Base-by-base conservation (phyloP, 1,284 basidiomycete genomes). In the Pseudozyma hubeiensis region DNA sequence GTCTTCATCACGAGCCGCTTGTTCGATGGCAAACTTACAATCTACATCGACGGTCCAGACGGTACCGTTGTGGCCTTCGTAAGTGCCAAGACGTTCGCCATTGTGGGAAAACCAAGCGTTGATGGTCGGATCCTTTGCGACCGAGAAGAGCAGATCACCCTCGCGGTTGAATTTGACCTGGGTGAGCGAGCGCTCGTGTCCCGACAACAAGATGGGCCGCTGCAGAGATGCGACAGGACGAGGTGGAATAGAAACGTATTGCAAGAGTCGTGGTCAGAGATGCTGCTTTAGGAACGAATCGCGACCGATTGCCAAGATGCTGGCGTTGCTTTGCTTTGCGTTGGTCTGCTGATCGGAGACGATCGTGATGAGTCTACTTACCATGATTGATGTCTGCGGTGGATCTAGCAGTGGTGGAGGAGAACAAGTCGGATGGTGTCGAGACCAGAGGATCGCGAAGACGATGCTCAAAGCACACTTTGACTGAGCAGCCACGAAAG, bases 81-180 rank as follows among this genome's bases (percentile, higher is more conserved):
- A 98, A 60, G 97, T 99, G 50, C 96, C 97, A 80, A 99, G 86
- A 65, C 97, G 89, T 87, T 99, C 96, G 75, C 97, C 97, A 83
- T 99, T 99, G 83, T 97, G 93, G n/a, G 95, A 92, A 86, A 90
- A 98, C 94, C 95, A 97, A 52, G 93, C 94, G 84, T 97, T 98
- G 86, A 98, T 93, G 80, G 93, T 86, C 81, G 92, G 89, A 85
- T 99, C 96, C 88, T 99, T 99, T 81, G 94, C 95, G 82, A 91
- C 93, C 31, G 94, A 92, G 86, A 99, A 98, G 60, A 99, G 89
- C 13, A 99, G 88, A 86, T 99, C 96, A 75, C 96, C 96, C 85
- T 99, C 96, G 61, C 88, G 87, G 88, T 99, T 99, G 89, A 95
- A 86, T 73, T 85, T 85, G 83, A 86, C 80, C 82, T 86, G 85